phyloP scores from a whole-genome alignment of 2,329 filamentous ascomycete genomes.

The Aspergillus fischeri region DNA sequence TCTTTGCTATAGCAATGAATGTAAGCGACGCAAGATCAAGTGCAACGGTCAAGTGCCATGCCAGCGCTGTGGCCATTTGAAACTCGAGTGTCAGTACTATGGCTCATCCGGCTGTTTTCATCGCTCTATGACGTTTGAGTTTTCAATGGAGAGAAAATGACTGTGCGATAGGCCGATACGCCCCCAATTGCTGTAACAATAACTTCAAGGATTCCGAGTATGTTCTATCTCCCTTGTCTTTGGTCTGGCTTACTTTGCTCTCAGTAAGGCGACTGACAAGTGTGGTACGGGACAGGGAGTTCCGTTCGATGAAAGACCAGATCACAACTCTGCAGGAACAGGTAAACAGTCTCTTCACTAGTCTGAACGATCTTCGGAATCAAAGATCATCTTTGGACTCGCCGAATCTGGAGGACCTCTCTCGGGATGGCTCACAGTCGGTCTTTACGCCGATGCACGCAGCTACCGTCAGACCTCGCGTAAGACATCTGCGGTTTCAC shows the following conservation, averaged over 20 bases:
- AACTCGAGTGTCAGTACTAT: conserved; percentile 49
- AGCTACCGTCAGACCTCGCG: conserved; percentile 44
- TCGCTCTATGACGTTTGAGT: neutral
- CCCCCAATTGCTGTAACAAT: conserved; percentile 64
- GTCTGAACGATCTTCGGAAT: conserved; percentile 62
- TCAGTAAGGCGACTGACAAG: conserved; percentile 3
- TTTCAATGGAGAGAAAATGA: neutral
- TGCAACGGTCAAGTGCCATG: conserved; percentile 64
- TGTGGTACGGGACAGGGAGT: conserved; percentile 54
- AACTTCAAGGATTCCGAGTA: conserved; percentile 85
- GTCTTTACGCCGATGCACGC: conserved; percentile 37
- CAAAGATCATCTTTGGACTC: conserved; percentile 37
- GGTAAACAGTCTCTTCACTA: conserved; percentile 71
- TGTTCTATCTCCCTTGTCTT: conserved; percentile 17
- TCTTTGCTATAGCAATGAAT: conserved; percentile 51
- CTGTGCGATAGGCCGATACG: conserved; percentile 50
- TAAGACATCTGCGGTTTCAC: conserved; percentile 64
- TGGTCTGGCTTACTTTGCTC: neutral
- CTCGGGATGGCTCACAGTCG: conserved; percentile 38
- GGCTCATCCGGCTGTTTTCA: neutral
- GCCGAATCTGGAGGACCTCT: conserved; percentile 31
- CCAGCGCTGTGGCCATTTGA: conserved; percentile 61
- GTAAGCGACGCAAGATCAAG: conserved; percentile 64
- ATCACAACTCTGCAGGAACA: conserved; percentile 76
- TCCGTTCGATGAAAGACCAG: conserved; percentile 72